phyloP scores from a whole-genome alignment of 805 yeast species.

The Wickerhamia fluorescens region DNA sequence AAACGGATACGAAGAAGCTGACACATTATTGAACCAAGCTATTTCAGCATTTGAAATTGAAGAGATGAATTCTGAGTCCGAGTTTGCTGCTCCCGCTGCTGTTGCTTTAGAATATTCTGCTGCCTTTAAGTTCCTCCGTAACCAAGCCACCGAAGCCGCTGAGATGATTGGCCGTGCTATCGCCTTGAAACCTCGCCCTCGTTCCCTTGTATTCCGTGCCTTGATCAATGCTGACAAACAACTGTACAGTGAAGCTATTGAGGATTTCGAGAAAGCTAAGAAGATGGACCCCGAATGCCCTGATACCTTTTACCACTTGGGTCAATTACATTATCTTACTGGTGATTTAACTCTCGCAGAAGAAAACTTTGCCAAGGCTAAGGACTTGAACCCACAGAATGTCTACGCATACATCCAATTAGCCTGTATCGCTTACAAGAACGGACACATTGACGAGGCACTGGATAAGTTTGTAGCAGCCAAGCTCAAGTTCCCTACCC shows the following conservation, averaged over 20 bases:
- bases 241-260: constrained; percentile 48
- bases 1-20: constrained; percentile 59
- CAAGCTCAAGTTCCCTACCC: constrained; percentile 68
- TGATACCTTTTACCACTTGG: constrained; percentile 89
- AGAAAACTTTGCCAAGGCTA: constrained; percentile 67
- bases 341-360: constrained; percentile 70
- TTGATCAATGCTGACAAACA: constrained; percentile 77
- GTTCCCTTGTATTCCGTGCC: constrained; percentile 77
- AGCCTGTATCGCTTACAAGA: constrained; percentile 86
- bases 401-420: constrained; percentile 84
- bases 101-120: constrained; percentile 81
- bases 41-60: constrained; percentile 37
- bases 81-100: constrained; percentile 41
- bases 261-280: constrained; percentile 67
- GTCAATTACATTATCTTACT: constrained; percentile 81
- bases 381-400: constrained; percentile 65
- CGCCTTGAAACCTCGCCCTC: constrained; percentile 63
- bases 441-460: constrained; percentile 53
- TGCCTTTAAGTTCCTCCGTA: constrained; percentile 75
- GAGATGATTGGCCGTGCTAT: constrained; percentile 60
- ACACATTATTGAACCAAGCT: constrained; percentile 53
- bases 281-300: constrained; percentile 62
- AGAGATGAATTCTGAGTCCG: constrained; percentile 24
- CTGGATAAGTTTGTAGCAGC: constrained; percentile 64
- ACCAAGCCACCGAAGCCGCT: constrained; percentile 60